Evolutionary conservation across 2,329 filamentous ascomycete genomes (phyloP), one percentile per base, ranked within the genome.

Genomic region (Ophiostoma himal-ulmi): DNA sequence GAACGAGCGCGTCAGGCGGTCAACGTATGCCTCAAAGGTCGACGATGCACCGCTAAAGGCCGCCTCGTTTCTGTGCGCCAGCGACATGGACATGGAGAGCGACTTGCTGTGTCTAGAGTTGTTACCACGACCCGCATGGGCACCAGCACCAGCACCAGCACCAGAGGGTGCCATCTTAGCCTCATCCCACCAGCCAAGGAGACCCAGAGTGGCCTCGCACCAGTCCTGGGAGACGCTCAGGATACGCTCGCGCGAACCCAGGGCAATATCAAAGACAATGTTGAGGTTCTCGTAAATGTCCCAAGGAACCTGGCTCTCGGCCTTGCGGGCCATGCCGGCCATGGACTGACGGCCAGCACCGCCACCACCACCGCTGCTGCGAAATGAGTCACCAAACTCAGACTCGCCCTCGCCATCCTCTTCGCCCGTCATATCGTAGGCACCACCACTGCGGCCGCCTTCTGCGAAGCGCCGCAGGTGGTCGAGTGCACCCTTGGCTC

Each of bases 121-220:
- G 14, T 22, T 34, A n/a, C 67, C 69, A 41, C n/a, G 79, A 75
- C 80, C 82, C 71, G 79, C 57, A 11, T 62, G 22, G 11, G 57
- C 80, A 68, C 78, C 85, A n/a, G 30, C 30, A 30, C 26, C 26
- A 30, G 26, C 26, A 30, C 30, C 30, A 30, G 30, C 30, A 30
- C 87, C 86, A 54, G 54, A 36, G 13, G 66, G 26, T 11, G 26
- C 66, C 37, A 37, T 68, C 68, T 68, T 69, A 20, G 68, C 52
- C 72, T 95, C 92, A 77, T 96, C 90, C 93, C 94, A 97, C 94
- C 94, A 98, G 6, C 91, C 89, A 41, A 94, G 89, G 68, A 98
- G 82, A 1, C 90, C 91, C 72, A 97, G 81, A 0, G 90, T 91
- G 0, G 93, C 94, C 81, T 98, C 94, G 68, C 94, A 88, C 94